These are phyloP conservation scores for Coniochaeta hoffmannii DNA, from an alignment of 2,329 filamentous ascomycete genomes.

Conservation along the genomic window DNA sequence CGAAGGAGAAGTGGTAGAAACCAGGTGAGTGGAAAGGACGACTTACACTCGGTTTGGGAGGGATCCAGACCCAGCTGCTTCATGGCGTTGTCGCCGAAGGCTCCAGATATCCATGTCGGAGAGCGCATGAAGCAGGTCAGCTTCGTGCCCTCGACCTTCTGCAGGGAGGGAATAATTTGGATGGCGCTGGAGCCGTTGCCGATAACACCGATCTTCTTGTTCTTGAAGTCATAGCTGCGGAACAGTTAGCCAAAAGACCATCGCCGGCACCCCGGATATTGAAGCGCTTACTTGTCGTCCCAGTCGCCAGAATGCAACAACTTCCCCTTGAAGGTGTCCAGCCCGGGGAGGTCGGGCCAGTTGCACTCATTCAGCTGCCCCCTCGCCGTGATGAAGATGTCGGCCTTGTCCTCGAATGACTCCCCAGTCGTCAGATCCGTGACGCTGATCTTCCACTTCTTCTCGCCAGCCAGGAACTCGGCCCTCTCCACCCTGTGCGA, in stretches of 20 bases:
- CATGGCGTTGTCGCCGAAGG: constrained; percentile 39
- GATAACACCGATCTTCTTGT: constrained; percentile 41
- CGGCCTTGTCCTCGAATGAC: constrained; percentile 28
- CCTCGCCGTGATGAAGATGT: constrained; percentile 33
- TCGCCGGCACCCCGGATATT: not conserved
- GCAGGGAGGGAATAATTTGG: constrained; percentile 42
- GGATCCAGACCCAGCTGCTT: constrained; percentile 32
- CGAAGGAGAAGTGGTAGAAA: not conserved
- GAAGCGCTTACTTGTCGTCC: constrained; percentile 27
- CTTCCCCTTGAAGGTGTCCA: constrained; percentile 32
- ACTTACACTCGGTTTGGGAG: constrained; percentile 28
- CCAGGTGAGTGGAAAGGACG: not conserved
- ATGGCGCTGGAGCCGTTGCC: constrained; percentile 46
- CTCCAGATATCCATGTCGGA: constrained; percentile 41
- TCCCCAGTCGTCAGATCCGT: constrained; percentile 25
- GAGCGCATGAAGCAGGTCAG: constrained; percentile 40
- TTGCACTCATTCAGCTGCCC: constrained; percentile 33
- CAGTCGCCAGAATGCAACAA: constrained; percentile 38
- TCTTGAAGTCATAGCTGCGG: constrained; percentile 34
- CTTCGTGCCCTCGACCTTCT: constrained; percentile 31
- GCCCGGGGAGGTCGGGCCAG: constrained; percentile 35
- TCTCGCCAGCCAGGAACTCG: constrained; percentile 29
- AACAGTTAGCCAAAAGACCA: not conserved
- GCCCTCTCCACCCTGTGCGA: constrained; percentile 31
- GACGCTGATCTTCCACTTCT: constrained; percentile 32